Base-by-base conservation (phyloP, 2,329 filamentous ascomycete species). In the Colletotrichum agaves region DNA sequence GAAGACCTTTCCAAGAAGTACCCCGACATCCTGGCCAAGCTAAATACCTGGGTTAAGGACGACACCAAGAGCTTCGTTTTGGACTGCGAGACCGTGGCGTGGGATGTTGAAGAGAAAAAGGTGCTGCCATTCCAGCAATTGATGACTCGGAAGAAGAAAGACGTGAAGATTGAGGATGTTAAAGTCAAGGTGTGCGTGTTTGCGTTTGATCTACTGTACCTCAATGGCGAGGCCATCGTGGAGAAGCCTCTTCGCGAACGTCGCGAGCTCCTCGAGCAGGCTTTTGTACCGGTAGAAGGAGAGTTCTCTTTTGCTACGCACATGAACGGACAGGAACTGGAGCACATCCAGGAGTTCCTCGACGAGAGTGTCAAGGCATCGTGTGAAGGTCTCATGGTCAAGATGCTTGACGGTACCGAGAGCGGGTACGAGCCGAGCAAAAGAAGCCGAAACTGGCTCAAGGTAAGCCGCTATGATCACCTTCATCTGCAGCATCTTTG, bases 1-100 rank as follows among this genome's bases (percentile, higher is more conserved):
- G 96, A 99, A 81, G 95, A 99, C 74, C 78, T 99, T 55, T 98
- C 94, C 8, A 97, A 96, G 79, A 99, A 99, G 76, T 99, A 99
- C 75, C 96, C 96, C 0, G 96, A 99, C 80, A 94, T 99, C 60
- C 87, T 99, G 35, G 90, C 87, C 21, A 97, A 97, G 77, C 87
- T 99, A 12, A 86, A 93, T 41, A 90, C 87, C 0, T 99, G 96
- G 96, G 90, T 99, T 73, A 97, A 97, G 77, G 83, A 90, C 2
- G 93, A 91, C 33, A 97, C 96, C 11, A 93, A 92, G 80, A 97
- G 94, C 76, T 99, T 99, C 75, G 96, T 99, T 13, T 84, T 99
- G n/a, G 96, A 99, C 77, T 99, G 96, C 77, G 96, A 99, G 82
- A 97, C 95, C 1, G 96, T 98, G 12, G 96, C 93, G 0, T 98